phyloP scores from a whole-genome alignment of 768 basidiomycete genomes.

The Dacryopinax primogenitus region DNA sequence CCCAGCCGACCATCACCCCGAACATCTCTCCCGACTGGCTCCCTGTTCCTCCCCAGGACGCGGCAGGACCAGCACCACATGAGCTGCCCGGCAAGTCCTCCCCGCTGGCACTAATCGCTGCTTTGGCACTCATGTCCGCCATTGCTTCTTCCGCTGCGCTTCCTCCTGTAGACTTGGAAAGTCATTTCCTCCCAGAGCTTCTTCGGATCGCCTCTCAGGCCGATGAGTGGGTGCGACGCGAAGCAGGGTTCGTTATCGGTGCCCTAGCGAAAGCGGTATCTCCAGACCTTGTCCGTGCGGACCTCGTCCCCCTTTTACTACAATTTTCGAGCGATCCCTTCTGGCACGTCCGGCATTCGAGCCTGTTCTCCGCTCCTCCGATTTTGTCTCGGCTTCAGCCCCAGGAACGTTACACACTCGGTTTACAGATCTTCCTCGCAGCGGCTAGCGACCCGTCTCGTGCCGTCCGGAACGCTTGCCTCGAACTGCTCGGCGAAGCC shows the following conservation, averaged over 20 bases:
- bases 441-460: constrained; percentile 52
- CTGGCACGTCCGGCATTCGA: constrained; percentile 79
- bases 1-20: neutral
- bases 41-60: neutral
- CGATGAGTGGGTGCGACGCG: constrained; percentile 61
- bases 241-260: constrained; percentile 79
- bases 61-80: neutral
- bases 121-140: constrained; percentile 14
- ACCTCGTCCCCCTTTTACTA: constrained; percentile 68
- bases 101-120: neutral
- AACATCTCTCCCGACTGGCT: neutral
- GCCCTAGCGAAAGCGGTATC: constrained; percentile 79
- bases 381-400: constrained; percentile 54
- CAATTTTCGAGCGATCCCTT: constrained; percentile 50
- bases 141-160: constrained; percentile 17
- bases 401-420: constrained; percentile 45
- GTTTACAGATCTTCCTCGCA: constrained; percentile 48
- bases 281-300: constrained; percentile 50
- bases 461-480: constrained; percentile 61
- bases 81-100: constrained; percentile 15
- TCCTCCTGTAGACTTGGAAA: neutral
- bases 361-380: constrained; percentile 72
- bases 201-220: constrained; percentile 19
- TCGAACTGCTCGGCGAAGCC: constrained; percentile 83
- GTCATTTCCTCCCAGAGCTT: constrained; percentile 20